Percentiles rank a stretch among this genome's conserved stretches.
These are phyloP conservation scores for Coelastrella sp. DNA, from an alignment of 139 green algal species.

Conservation along the genomic window DNA sequence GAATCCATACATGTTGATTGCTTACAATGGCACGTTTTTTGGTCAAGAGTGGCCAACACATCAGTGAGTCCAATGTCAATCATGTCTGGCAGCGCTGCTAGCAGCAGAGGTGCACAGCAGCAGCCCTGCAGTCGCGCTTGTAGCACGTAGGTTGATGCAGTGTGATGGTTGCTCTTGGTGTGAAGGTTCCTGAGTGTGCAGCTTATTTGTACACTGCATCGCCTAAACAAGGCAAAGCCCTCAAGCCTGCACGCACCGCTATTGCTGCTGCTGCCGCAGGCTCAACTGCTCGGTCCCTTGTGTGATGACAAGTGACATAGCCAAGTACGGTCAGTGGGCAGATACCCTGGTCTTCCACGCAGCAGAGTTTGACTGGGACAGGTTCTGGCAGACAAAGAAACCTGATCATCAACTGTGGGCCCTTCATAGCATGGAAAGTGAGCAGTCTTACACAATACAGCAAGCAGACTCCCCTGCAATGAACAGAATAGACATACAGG, in stretches of 20 bases:
- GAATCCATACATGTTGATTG: conserved; percentile 11
- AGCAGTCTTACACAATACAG: conserved; percentile 18
- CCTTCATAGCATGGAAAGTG: conserved; percentile 37
- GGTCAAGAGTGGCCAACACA: conserved; percentile 6
- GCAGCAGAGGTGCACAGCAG: background rate
- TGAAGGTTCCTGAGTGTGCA: no score
- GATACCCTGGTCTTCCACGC: conserved; percentile 37
- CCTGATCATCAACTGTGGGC: conserved; percentile 35
- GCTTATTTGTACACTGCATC: background rate
- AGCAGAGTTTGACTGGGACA: conserved; percentile 10
- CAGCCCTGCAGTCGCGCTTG: background rate
- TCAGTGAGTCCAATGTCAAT: conserved; percentile 6
- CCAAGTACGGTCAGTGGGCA: background rate
- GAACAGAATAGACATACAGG: conserved; percentile 19
- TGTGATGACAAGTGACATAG: conserved; percentile 8
- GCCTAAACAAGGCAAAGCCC: background rate
- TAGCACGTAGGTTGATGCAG: background rate
- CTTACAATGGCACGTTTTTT: conserved; percentile 42
- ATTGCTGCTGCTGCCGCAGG: conserved; percentile 19
- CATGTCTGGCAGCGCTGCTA: no score
- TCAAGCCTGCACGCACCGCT: background rate
- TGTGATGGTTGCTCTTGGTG: no score
- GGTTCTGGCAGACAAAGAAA: conserved; percentile 9
- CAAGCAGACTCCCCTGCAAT: conserved; percentile 6
- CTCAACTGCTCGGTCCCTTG: conserved; percentile 29